Evolutionary conservation across 192 early-diverging fungal genomes (phyloP).

Genomic region (Lobosporangium transversale): DNA sequence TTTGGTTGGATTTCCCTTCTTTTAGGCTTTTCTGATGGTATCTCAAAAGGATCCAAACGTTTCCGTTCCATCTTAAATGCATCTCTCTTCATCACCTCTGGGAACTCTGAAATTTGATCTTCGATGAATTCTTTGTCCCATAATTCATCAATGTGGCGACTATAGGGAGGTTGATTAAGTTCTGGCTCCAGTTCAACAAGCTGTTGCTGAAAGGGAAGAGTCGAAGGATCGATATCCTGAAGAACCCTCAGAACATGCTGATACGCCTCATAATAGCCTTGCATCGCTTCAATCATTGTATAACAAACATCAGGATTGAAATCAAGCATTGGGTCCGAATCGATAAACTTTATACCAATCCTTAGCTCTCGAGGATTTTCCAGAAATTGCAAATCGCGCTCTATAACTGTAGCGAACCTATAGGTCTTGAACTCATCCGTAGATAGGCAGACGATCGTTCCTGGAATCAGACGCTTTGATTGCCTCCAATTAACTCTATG

Average conservation of each 20-base stretch:
- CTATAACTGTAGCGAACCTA: constrained; percentile 59
- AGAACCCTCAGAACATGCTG: constrained; percentile 59
- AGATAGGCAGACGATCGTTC: constrained; percentile 63
- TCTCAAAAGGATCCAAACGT: no score
- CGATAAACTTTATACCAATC: constrained; percentile 49
- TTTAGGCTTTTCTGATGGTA: not conserved
- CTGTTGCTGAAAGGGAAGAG: constrained; percentile 55
- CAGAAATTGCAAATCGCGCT: constrained; percentile 46
- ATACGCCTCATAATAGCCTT: constrained; percentile 58
- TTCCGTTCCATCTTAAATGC: not conserved
- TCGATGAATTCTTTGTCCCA: constrained; percentile 14
- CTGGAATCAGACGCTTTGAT: constrained; percentile 63
- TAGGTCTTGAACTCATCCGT: constrained; percentile 59
- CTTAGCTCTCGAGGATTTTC: constrained; percentile 35
- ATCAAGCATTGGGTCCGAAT: constrained; percentile 16
- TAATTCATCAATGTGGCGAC: not conserved
- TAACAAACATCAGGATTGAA: constrained; percentile 41
- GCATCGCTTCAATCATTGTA: constrained; percentile 55
- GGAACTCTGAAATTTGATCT: constrained; percentile 17
- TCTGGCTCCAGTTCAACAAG: constrained; percentile 50
- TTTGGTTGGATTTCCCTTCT: constrained; percentile 31
- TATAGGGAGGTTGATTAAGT: constrained; percentile 54
- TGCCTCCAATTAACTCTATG: constrained; percentile 58
- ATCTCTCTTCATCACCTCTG: constrained; percentile 8
- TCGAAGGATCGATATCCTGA: constrained; percentile 50